These are phyloP conservation scores for Teunomyces funiuensis DNA, from an alignment of 805 yeast species.

Conservation along the genomic window DNA sequence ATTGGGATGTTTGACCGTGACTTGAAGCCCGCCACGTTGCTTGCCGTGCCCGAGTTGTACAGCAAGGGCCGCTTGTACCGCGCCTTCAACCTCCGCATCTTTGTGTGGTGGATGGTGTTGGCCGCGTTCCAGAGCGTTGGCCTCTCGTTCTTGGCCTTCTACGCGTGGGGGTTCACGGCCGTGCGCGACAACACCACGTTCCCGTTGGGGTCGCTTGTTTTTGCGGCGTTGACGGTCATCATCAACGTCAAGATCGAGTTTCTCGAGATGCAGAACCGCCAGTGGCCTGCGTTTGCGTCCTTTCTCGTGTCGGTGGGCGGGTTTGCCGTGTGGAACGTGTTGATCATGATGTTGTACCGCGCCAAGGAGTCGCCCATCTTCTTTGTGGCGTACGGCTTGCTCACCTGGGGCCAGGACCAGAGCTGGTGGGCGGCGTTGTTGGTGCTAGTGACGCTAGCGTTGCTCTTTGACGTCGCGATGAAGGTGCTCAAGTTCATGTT, in stretches of 20 bases:
- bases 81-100: conserved; percentile 69
- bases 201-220: conserved; percentile 77
- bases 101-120: conserved; percentile 73
- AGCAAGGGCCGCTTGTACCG: conserved; percentile 69
- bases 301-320: conserved; percentile 75
- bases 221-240: conserved; percentile 67
- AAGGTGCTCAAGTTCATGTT: conserved; percentile 57
- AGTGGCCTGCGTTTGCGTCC: conserved; percentile 66
- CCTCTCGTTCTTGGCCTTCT: conserved; percentile 64
- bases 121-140: conserved; percentile 74
- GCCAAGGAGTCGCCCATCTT: conserved; percentile 56
- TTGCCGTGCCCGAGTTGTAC: conserved; percentile 91
- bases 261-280: conserved; percentile 75
- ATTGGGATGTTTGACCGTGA: conserved; percentile 96
- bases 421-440: conserved; percentile 84
- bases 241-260: conserved; percentile 79
- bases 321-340: conserved; percentile 79
- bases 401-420: conserved; percentile 75
- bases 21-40: conserved; percentile 77
- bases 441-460: conserved; percentile 54
- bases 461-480: conserved; percentile 63
- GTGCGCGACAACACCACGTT: conserved; percentile 72
- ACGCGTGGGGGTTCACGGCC: conserved; percentile 71
- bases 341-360: conserved; percentile 69
- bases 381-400: conserved; percentile 69